phyloP scores from a whole-genome alignment of 179 eudicot species.

The Gypsophila paniculata region DNA sequence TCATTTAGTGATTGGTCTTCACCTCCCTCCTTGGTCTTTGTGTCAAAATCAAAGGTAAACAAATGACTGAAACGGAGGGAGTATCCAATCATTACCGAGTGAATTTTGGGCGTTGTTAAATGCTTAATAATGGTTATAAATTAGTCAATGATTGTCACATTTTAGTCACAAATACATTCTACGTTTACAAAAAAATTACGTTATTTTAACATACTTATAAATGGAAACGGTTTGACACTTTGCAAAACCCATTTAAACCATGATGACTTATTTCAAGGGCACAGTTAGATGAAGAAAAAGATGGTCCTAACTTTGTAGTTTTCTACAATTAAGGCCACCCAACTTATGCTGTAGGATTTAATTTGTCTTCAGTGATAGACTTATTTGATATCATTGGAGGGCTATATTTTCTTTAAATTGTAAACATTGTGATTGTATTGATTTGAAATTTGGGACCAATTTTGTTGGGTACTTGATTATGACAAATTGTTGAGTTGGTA shows the following conservation, averaged over 20 bases:
- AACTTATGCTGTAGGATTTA: conserved; percentile 11
- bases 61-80: no score
- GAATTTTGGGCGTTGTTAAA: no score
- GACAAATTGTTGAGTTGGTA: background rate
- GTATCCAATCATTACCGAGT: no score
- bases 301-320: conserved; percentile 17
- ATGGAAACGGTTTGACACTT: background rate
- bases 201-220: no score
- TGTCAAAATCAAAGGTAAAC: no score
- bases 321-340: conserved; percentile 14
- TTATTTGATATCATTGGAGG: conserved; percentile 8
- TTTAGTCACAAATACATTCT: no score
- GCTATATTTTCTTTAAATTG: background rate
- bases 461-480: conserved; percentile 10
- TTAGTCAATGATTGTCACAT: no score
- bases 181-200: no score
- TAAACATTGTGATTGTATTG: background rate
- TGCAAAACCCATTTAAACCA: background rate
- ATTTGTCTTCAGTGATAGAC: conserved; percentile 14
- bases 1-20: no score
- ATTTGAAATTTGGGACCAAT: conserved; percentile 14
- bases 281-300: conserved; percentile 6
- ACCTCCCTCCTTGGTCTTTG: no score
- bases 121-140: no score
- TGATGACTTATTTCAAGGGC: conserved; percentile 9